Base-by-base conservation (phyloP, 2,329 filamentous ascomycete species). In the Penicillium capsulatum region DNA sequence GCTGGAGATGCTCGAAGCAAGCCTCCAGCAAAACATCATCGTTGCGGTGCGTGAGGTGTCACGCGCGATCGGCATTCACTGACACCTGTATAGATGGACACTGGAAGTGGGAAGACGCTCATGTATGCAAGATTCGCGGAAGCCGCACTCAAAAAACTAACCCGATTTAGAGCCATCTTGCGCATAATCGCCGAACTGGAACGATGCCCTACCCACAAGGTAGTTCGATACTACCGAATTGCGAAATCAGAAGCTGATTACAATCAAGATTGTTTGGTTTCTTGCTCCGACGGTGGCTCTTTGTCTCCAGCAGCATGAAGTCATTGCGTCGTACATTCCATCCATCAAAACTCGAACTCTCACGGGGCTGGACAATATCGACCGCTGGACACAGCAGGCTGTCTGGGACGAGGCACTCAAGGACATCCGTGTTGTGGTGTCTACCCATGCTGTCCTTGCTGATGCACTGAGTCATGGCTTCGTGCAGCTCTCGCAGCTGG, bases 381-480 rank as follows among this genome's bases (percentile, higher is more conserved):
- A 92, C 13, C 75, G 79, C 22, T 95, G 89, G 88, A 80, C 77
- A 0, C 73, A 79, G 4, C 72, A 80, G 49, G 53, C 64, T 2
- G 71, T 80, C 1, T 94, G 89, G 89, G 71, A 84, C 42, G 71
- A 69, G 0, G 72, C 83, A 2, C 68, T 94, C 1, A 51, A 68
- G 2, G 80, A 82, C 33, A 73, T 84, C 15, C 74, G 78, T 1
- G 72, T 94, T n/a, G 77, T 94, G 4, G 74, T 94, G 1, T 88
- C 85, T 0, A 92, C 89, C 0, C 81, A 83, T 44, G 81, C 85
- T 44, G 75, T 94, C 1, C 71, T 94, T 9, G 67, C 79, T 2
- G 85, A 94, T 62, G 86, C 86, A 2, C 70, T 94, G 28, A 69
- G 66, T 1, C 86, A 92, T 64, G 84, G 75, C 0, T 94, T 94